phyloP scores from a whole-genome alignment of 495 filamentous ascomycete genomes.

The Aspergillus ellipticus region DNA sequence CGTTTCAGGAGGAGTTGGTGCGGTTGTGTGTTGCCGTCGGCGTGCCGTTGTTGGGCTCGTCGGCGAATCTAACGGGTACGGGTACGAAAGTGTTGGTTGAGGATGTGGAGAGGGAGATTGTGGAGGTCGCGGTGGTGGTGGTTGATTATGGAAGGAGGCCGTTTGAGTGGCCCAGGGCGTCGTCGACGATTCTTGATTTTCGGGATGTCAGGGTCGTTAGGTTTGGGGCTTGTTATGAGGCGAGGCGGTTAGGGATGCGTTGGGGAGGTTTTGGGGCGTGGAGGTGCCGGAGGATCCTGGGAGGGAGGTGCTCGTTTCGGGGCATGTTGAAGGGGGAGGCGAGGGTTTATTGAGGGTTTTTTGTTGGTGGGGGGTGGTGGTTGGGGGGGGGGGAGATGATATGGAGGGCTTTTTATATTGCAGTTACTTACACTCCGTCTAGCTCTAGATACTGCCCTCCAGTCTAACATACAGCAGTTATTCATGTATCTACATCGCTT shows the following conservation, averaged over 20 bases:
- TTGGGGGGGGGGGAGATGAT: background rate
- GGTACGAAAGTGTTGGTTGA: slow-evolving; percentile 27
- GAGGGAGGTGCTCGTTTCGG: background rate
- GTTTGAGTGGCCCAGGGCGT: slow-evolving; percentile 19
- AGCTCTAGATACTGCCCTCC: no score
- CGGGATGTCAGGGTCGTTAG: slow-evolving; percentile 21
- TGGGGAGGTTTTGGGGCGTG: slow-evolving; percentile 22
- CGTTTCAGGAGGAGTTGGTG: slow-evolving; percentile 22
- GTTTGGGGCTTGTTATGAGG: slow-evolving; percentile 31
- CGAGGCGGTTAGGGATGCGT: slow-evolving; percentile 26
- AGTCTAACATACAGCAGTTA: no score
- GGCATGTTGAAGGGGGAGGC: background rate
- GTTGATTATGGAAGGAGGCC: slow-evolving; percentile 28
- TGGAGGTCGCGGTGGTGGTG: slow-evolving; percentile 23
- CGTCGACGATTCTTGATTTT: slow-evolving; percentile 34
- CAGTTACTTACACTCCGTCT: no score
- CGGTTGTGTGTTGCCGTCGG: slow-evolving; percentile 14
- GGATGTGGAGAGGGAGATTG: slow-evolving; percentile 29
- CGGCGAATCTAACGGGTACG: slow-evolving; percentile 24
- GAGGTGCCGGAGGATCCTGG: background rate
- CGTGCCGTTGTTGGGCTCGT: slow-evolving; percentile 23
- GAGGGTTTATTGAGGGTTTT: background rate
- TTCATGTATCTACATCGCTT: background rate
- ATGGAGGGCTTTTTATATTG: no score
- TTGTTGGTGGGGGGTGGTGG: background rate